phyloP scores from a whole-genome alignment of 164 flowering plant genomes.

The Vitis amurensis region DNA sequence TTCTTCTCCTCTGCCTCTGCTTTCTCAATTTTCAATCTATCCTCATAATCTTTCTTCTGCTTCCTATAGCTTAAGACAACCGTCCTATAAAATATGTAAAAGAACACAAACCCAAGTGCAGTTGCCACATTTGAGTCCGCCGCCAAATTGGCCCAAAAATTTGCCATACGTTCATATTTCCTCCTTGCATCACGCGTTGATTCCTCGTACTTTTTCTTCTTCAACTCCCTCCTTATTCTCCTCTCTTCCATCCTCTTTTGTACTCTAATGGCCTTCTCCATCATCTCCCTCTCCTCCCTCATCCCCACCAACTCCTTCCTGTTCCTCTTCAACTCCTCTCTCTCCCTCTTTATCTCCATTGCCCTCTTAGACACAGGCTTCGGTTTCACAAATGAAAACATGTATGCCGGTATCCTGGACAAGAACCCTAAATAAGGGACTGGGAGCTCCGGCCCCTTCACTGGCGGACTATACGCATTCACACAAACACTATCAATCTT shows the following conservation, averaged over 20 bases:
- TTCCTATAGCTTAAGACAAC: constrained; percentile 71
- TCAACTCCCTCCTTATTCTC: constrained; percentile 44
- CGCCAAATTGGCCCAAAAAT: constrained; percentile 57
- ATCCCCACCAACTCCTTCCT: constrained; percentile 34
- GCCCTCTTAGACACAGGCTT: too few relatives aligned
- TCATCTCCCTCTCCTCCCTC: constrained; percentile 55
- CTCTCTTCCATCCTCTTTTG: constrained; percentile 65
- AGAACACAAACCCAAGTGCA: constrained; percentile 65
- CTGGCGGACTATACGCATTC: too few relatives aligned
- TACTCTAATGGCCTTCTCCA: constrained; percentile 50
- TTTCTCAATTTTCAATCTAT: constrained; percentile 83
- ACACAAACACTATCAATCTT: too few relatives aligned
- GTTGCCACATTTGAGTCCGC: constrained; percentile 51
- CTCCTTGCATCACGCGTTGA: constrained; percentile 40
- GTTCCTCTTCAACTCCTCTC: too few relatives aligned
- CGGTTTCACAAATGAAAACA: too few relatives aligned
- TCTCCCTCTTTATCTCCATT: too few relatives aligned
- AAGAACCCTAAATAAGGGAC: too few relatives aligned
- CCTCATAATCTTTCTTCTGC: constrained; percentile 90
- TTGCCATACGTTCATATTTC: constrained; percentile 39
- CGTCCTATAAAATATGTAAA: constrained; percentile 60
- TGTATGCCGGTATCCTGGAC: too few relatives aligned
- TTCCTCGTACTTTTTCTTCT: constrained; percentile 44
- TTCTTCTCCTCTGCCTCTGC: constrained; percentile 91
- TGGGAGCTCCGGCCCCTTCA: too few relatives aligned